Conservation (phyloP, 176 grass and related monocot species). For the Oryza officinalis region DNA sequence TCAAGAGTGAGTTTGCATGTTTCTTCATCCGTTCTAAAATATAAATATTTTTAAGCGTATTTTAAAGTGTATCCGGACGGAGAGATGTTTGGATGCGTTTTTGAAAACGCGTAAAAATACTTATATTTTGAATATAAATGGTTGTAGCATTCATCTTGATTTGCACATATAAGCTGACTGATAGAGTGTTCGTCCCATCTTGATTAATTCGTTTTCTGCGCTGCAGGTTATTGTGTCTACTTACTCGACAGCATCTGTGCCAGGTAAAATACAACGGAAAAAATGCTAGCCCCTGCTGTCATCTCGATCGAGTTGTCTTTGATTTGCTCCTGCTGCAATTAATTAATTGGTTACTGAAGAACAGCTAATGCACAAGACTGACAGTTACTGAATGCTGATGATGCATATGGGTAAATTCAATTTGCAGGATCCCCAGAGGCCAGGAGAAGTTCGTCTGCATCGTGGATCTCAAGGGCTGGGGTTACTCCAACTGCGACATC, state of each 20-base stretch:
- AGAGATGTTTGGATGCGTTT: no score
- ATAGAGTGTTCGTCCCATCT: neutral
- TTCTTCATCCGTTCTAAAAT: no score
- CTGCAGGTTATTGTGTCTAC: conserved; percentile 59
- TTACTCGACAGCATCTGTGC: conserved; percentile 64
- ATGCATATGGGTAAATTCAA: neutral
- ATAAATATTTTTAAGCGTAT: no score
- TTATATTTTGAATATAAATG: no score
- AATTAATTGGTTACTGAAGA: neutral
- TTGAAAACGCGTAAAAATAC: no score
- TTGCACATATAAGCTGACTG: no score
- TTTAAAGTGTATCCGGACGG: no score
- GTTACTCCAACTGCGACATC: conserved; percentile 64
- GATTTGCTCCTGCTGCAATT: neutral
- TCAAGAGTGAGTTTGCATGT: conserved; percentile 44
- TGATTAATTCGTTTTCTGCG: neutral
- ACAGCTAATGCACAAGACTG: neutral
- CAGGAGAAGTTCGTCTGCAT: conserved; percentile 80
- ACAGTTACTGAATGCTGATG: neutral
- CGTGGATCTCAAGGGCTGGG: conserved; percentile 75
- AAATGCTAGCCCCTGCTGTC: no score
- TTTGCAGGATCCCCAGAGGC: conserved; percentile 51
- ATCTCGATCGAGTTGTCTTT: neutral
- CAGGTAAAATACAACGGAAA: conserved; percentile 44
- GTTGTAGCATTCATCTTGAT: neutral